These are phyloP conservation scores for Rhodomyrtus tomentosa DNA, from an alignment of 345 rosid species.

Conservation along the genomic window DNA sequence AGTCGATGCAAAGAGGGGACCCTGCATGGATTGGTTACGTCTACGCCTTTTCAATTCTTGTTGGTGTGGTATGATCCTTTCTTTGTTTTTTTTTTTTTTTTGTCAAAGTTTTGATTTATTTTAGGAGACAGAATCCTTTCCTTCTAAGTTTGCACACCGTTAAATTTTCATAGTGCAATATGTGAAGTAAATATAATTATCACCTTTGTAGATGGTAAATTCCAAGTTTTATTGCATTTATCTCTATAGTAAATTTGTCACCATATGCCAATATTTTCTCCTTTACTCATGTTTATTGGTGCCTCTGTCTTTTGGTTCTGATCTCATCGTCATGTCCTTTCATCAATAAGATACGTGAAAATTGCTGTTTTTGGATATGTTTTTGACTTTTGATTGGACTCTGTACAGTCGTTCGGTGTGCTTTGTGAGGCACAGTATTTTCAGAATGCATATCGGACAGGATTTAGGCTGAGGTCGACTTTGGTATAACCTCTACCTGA, in stretches of 20 bases:
- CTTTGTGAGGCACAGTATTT: constrained; percentile 72
- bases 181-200: background rate
- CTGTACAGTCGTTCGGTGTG: constrained; percentile 59
- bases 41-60: constrained; percentile 75
- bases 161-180: background rate
- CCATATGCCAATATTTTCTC: background rate
- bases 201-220: background rate
- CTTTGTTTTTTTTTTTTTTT: background rate
- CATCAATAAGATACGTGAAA: background rate
- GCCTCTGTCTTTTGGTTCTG: background rate
- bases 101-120: background rate
- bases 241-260: background rate
- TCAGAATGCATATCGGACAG: constrained; percentile 88
- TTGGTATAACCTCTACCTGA: constrained; percentile 39
- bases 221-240: background rate
- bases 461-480: constrained; percentile 82
- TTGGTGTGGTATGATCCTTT: constrained; percentile 59
- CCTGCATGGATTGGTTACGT: constrained; percentile 82
- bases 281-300: background rate
- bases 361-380: background rate
- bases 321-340: background rate
- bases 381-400: constrained; percentile 4
- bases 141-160: background rate
- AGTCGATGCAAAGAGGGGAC: constrained; percentile 94
- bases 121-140: background rate